Percentiles rank a stretch among this genome's conserved stretches.
phyloP scores from a whole-genome alignment of 2,329 filamentous ascomycete species.

The Diaporthe humulicola region DNA sequence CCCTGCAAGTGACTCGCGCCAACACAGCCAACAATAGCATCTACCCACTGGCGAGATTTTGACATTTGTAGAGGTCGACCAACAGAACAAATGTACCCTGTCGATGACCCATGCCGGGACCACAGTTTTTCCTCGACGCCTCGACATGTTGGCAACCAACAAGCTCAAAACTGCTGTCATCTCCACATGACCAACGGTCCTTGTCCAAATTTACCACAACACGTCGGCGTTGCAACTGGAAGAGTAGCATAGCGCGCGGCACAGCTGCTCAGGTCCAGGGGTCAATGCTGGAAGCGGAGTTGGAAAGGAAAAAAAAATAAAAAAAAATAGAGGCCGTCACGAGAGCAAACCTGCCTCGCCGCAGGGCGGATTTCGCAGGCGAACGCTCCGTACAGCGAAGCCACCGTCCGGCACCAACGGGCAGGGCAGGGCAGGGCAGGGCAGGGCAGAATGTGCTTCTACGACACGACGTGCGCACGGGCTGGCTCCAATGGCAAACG shows the following conservation, averaged over 20 bases:
- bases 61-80: background rate
- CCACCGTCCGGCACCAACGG: conserved; percentile 1
- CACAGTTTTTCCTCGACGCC: conserved; percentile 7
- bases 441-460: background rate
- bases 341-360: conserved; percentile 1
- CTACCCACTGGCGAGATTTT: background rate
- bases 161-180: background rate
- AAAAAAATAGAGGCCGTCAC: background rate
- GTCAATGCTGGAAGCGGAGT: background rate
- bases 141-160: conserved; percentile 18
- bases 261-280: background rate
- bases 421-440: background rate
- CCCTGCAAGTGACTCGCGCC: background rate
- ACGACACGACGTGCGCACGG: background rate
- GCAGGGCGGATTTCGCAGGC: conserved; percentile 1
- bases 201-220: conserved; percentile 17
- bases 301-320: background rate
- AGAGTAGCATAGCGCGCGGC: conserved; percentile 27
- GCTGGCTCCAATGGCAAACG: background rate
- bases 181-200: conserved; percentile 18
- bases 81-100: conserved; percentile 16
- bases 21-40: background rate
- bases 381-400: background rate
- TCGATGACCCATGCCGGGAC: conserved; percentile 2
- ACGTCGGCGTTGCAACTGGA: background rate